A percentile compares a stretch with the other conserved stretches of the same genome.
Conservation (phyloP, 1,139 yeast species). For the Taphrina populina region DNA sequence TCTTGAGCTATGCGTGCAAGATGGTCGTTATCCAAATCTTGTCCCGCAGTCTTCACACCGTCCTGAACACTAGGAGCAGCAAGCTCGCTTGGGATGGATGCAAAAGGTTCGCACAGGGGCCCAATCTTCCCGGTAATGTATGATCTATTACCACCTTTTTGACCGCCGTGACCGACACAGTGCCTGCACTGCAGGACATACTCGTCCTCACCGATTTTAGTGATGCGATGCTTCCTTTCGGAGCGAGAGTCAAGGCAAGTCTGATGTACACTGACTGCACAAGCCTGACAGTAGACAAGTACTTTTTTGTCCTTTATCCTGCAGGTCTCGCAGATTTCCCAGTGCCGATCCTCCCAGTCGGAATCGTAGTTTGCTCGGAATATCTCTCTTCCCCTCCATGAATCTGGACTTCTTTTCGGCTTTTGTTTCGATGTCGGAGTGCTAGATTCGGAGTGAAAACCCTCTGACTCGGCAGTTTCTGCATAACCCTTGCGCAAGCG, state of each 20-base stretch:
- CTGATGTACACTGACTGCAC: conserved; percentile 38
- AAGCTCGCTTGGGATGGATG: background rate
- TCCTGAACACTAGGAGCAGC: background rate
- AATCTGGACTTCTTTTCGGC: background rate
- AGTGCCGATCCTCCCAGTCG: conserved; percentile 36
- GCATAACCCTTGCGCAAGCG: background rate
- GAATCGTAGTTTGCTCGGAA: conserved; percentile 22
- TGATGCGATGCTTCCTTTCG: conserved; percentile 18
- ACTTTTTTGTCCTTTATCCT: conserved; percentile 1
- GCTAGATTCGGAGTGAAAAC: background rate
- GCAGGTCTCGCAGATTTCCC: conserved; percentile 36
- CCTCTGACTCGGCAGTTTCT: conserved; percentile 6
- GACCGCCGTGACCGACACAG: conserved; percentile 32
- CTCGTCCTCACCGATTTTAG: conserved; percentile 23
- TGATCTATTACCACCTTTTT: conserved; percentile 32
- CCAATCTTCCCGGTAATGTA: conserved; percentile 36
- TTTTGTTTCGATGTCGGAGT: background rate
- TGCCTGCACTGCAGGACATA: conserved; percentile 37
- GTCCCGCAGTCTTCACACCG: background rate
- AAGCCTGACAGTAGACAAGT: conserved; percentile 39
- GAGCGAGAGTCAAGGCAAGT: conserved; percentile 27
- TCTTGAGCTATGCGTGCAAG: conserved; percentile 19
- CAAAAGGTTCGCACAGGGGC: conserved; percentile 27
- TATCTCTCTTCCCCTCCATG: conserved; percentile 10
- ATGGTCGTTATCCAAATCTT: background rate